Base-by-base conservation (phyloP, 805 yeast species). In the Candida boleticola region DNA sequence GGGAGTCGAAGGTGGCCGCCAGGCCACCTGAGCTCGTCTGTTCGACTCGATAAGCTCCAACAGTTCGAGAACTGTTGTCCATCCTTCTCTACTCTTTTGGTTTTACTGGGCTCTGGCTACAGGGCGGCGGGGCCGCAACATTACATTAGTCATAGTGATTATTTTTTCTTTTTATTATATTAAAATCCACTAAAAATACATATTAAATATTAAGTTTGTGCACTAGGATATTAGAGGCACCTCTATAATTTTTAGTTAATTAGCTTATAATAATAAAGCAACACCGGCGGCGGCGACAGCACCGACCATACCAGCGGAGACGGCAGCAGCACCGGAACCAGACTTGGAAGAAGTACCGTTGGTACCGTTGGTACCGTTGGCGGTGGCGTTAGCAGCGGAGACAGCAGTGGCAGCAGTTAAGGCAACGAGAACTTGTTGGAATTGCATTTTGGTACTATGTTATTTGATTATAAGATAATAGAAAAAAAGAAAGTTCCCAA, bases 241-340 rank as follows among this genome's bases (percentile, higher is more conserved):
- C 41, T 38, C 41, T 38, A 37, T 38, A 21, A 29, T 32, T 36
- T 40, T 26, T 30, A 40, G 33, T 34, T 27, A 36, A 23, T 16
- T 20, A 31, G 30, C 54, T 55, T 59, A 61, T 41, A 67, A 72
- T 52, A 72, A 58, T 66, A 76, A 48, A 66, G 80, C 74, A 54
- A 83, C 82, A 77, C 88, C 90, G 60, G 89, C 90, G 54, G 89
- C 90, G 55, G 85, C 86, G 63, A 83, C 87, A 58, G 86, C 89
- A 78, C 89, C 90, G 58, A 83, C 64, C 62, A 81, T 79, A 71
- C 85, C 83, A 62, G 88, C 85, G 70, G 82, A 81, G 62, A 76
- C 72, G 50, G 77, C 75, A 53, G 74, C 18, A 26, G 46, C 72
- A 57, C 77, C 82, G 56, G 76, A 79, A 55, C 73, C 70, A 62